Conservation (phyloP, 495 filamentous ascomycete genomes). For the Trichoderma orchidacearum region DNA sequence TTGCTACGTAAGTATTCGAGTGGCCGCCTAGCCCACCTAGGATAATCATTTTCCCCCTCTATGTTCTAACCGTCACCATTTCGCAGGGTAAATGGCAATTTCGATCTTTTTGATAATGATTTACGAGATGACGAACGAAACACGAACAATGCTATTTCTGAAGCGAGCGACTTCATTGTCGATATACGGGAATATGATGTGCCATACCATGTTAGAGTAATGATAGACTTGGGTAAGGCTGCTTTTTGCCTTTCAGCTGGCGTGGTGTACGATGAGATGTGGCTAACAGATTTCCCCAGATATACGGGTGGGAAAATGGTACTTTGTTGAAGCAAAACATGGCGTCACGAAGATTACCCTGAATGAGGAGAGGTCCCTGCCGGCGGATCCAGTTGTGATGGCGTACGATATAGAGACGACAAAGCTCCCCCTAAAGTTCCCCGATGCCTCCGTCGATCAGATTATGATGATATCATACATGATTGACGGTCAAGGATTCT, state of each 20-base stretch:
- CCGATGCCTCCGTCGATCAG: constrained; percentile 89
- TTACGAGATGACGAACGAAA: constrained; percentile 73
- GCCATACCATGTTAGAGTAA: constrained; percentile 96
- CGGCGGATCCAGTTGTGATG: constrained; percentile 90
- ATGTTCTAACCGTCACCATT: constrained; percentile 10
- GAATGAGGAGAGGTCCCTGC: constrained; percentile 75
- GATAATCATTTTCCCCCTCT: background rate
- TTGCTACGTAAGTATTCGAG: constrained; percentile 66
- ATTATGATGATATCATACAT: constrained; percentile 99
- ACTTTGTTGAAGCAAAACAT: constrained; percentile 87
- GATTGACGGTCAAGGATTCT: constrained; percentile 96
- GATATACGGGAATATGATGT: constrained; percentile 99
- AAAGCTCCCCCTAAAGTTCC: constrained; percentile 93
- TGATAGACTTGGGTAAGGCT: constrained; percentile 91
- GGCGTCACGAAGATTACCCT: constrained; percentile 67
- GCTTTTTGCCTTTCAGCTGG: background rate
- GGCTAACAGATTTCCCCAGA: constrained; percentile 37
- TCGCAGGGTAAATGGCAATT: constrained; percentile 64
- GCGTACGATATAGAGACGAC: constrained; percentile 98
- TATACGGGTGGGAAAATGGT: constrained; percentile 96
- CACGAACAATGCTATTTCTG: constrained; percentile 59
- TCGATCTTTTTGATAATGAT: constrained; percentile 84
- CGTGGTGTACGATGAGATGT: background rate
- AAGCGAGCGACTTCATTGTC: constrained; percentile 94
- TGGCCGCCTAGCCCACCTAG: background rate